Conservation (phyloP, 2,329 filamentous ascomycete species). For the Clonostachys sp. region DNA sequence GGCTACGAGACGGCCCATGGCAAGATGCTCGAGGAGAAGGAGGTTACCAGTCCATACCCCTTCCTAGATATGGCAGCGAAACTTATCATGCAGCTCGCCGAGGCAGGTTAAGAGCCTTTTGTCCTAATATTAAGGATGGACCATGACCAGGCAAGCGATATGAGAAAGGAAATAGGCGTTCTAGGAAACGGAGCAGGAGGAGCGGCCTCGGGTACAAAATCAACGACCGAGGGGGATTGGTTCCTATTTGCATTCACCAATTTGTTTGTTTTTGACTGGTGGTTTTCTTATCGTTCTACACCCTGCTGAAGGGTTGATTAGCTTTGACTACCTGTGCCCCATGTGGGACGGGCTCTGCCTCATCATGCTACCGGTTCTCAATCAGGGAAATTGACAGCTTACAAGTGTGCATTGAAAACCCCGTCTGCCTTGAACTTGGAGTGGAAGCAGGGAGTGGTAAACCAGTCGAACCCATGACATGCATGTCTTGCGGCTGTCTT, state of each 20-base stretch:
- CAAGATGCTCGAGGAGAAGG: conserved; percentile 80
- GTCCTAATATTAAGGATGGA: conserved; percentile 2
- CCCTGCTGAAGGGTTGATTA: neutral
- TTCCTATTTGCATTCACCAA: too few species aligned
- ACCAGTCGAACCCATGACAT: too few species aligned
- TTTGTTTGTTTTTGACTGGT: too few species aligned
- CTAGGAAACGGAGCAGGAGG: neutral
- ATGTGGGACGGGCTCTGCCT: too few species aligned
- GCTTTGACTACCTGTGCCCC: neutral
- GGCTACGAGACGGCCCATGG: conserved; percentile 84
- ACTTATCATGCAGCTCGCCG: conserved; percentile 88
- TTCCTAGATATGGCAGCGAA: conserved; percentile 91
- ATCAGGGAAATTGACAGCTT: too few species aligned
- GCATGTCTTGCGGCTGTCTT: too few species aligned
- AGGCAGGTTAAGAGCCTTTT: conserved; percentile 52
- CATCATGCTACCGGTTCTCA: too few species aligned
- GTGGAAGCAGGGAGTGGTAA: too few species aligned
- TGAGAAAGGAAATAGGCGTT: neutral
- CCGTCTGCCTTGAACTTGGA: too few species aligned
- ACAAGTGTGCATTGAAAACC: too few species aligned
- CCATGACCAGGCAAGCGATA: conserved; percentile 1
- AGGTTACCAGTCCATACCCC: conserved; percentile 90
- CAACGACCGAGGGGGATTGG: neutral
- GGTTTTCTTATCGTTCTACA: too few species aligned
- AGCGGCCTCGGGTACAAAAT: neutral